Conservation (phyloP, 1,139 yeast genomes). For the Meyerozyma guilliermondii region DNA sequence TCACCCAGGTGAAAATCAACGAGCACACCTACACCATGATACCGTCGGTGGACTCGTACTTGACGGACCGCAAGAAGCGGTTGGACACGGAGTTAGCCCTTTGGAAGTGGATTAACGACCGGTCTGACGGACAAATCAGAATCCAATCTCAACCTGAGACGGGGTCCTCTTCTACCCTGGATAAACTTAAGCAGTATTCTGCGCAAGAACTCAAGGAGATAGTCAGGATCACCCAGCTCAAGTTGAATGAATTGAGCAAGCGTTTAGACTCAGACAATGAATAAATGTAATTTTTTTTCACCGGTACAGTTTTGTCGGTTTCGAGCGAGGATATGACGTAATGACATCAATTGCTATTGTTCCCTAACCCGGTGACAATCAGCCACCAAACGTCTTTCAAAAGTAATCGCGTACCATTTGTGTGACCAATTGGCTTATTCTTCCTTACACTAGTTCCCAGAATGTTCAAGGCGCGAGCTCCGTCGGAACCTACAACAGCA, state of each 20-base stretch:
- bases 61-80: slow-evolving; percentile 27
- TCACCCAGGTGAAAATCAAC: slow-evolving; percentile 27
- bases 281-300: not conserved
- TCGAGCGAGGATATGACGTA: not conserved
- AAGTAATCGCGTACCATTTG: not conserved
- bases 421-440: no score
- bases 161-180: slow-evolving; percentile 6
- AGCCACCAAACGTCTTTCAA: not conserved
- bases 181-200: slow-evolving; percentile 18
- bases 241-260: slow-evolving; percentile 29
- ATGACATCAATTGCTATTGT: not conserved
- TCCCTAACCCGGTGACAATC: not conserved
- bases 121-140: slow-evolving; percentile 29
- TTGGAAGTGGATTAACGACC: slow-evolving; percentile 79
- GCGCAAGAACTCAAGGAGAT: slow-evolving; percentile 53
- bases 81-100: slow-evolving; percentile 56
- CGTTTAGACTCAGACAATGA: slow-evolving; percentile 5
- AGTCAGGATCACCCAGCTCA: slow-evolving; percentile 48
- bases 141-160: slow-evolving; percentile 9
- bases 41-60: slow-evolving; percentile 40
- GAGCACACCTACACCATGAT: slow-evolving; percentile 41
- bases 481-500: not conserved
- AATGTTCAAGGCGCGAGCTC: slow-evolving; percentile 2
- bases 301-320: not conserved
- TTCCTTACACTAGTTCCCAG: no score